These are phyloP conservation scores for Tetracladium marchalianum DNA, from an alignment of 495 filamentous ascomycete genomes.

Conservation along the genomic window DNA sequence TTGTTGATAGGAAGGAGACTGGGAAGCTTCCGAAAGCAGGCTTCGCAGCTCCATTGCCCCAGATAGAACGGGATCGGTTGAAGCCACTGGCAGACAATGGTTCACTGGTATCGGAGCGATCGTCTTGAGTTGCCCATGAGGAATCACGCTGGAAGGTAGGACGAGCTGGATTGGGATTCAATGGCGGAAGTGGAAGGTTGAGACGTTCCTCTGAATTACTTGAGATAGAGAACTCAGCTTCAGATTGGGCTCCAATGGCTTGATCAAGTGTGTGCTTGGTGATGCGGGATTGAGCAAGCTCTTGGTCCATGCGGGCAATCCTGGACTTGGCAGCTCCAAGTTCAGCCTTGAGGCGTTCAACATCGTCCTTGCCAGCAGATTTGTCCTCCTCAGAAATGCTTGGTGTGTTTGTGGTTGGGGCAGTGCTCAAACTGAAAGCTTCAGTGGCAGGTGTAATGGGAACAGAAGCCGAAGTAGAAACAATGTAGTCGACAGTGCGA, in stretches of 20 bases:
- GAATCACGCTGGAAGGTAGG: slow-evolving; percentile 43
- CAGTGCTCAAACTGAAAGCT: slow-evolving; percentile 26
- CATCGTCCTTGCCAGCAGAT: slow-evolving; percentile 21
- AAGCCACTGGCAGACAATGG: slow-evolving; percentile 47
- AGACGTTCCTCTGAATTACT: slow-evolving; percentile 31
- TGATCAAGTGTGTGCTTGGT: slow-evolving; percentile 69
- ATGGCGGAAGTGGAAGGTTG: slow-evolving; percentile 39
- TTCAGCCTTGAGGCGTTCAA: slow-evolving; percentile 54
- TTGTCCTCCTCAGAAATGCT: slow-evolving; percentile 28
- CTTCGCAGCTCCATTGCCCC: slow-evolving; percentile 36
- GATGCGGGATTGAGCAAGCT: slow-evolving; percentile 69
- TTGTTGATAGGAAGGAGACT: slow-evolving; percentile 16
- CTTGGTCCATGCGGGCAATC: slow-evolving; percentile 74
- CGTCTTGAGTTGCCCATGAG: slow-evolving; percentile 56
- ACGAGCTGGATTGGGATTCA: slow-evolving; percentile 39
- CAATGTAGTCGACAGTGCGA: slow-evolving; percentile 29
- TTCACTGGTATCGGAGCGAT: slow-evolving; percentile 59
- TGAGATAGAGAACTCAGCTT: slow-evolving; percentile 33
- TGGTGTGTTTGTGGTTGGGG: slow-evolving; percentile 32
- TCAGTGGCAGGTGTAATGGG: slow-evolving; percentile 51
- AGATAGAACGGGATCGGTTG: slow-evolving; percentile 53
- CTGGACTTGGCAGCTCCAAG: slow-evolving; percentile 68
- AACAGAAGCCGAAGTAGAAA: slow-evolving; percentile 40
- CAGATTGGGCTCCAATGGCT: slow-evolving; percentile 52
- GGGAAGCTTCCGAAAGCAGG: slow-evolving; percentile 21